These are phyloP conservation scores for Xylaria cubensis DNA, from an alignment of 495 filamentous ascomycete species.

Conservation along the genomic window DNA sequence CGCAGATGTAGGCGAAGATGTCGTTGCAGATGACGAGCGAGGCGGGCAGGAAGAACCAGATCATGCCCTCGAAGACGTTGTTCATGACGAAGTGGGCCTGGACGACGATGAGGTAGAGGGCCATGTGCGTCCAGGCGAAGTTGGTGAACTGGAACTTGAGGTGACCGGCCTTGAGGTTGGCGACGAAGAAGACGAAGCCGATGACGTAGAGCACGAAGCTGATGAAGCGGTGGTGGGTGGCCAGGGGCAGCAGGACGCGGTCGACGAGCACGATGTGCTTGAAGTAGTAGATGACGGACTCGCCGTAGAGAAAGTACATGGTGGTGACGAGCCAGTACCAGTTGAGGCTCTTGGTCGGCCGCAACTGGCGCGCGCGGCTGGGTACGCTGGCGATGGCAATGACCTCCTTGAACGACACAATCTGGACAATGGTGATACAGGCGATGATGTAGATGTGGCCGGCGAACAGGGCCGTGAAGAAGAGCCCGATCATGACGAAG, in stretches of 20 bases:
- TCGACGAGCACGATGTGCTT: slow-evolving; percentile 98
- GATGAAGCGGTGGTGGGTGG: slow-evolving; percentile 98
- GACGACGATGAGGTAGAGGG: slow-evolving; percentile 94
- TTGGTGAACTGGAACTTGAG: slow-evolving; percentile 99
- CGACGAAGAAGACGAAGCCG: slow-evolving; percentile 98
- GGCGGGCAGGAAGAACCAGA: slow-evolving; percentile 99
- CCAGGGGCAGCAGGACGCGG: slow-evolving; percentile 86
- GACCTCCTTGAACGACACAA: slow-evolving; percentile 98
- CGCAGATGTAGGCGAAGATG: slow-evolving; percentile 97
- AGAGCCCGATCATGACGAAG: slow-evolving; percentile 92
- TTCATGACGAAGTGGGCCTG: slow-evolving; percentile 99
- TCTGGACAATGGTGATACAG: slow-evolving; percentile 90
- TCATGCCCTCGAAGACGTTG: slow-evolving; percentile 99
- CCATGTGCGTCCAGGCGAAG: slow-evolving; percentile 99
- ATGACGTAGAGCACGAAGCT: slow-evolving; percentile 97
- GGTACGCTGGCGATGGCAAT: slow-evolving; percentile 97
- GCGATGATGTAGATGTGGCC: slow-evolving; percentile 97
- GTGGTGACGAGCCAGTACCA: slow-evolving; percentile 99
- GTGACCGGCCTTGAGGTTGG: slow-evolving; percentile 91
- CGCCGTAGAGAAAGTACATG: slow-evolving; percentile 99
- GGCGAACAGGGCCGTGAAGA: slow-evolving; percentile 89
- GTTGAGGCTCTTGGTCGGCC: slow-evolving; percentile 93
- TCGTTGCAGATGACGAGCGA: slow-evolving; percentile 97
- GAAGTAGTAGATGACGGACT: slow-evolving; percentile 99
- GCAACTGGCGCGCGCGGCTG: slow-evolving; percentile 85